Evolutionary conservation across 73 alveolate species (phyloP).

Genomic region (Loxodes magnus): DNA sequence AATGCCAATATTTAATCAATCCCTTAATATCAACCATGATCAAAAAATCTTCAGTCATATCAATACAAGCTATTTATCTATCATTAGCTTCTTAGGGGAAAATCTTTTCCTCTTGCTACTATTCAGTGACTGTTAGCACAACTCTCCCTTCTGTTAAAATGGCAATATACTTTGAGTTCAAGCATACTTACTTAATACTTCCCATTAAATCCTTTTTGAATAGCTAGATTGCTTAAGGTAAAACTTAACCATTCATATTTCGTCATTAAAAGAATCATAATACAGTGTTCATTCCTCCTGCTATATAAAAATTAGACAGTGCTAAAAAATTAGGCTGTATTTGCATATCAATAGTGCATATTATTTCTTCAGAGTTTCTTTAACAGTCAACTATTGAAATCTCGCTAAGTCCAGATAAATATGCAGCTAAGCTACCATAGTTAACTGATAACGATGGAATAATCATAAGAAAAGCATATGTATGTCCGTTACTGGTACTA

Average conservation of each 20-base stretch:
- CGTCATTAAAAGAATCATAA: conserved; percentile 75
- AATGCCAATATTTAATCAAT: conserved; percentile 64
- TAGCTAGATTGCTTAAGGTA: conserved; percentile 21
- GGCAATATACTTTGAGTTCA: too few species aligned
- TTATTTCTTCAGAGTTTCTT: neutral
- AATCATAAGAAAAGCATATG: conserved; percentile 49
- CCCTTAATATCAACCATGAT: conserved; percentile 72
- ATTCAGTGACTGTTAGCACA: too few species aligned
- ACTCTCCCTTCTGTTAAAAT: too few species aligned
- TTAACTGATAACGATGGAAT: conserved; percentile 54
- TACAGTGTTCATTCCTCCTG: conserved; percentile 72
- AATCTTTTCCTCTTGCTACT: conserved; percentile 39
- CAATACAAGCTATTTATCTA: conserved; percentile 62
- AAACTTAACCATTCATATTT: conserved; percentile 21
- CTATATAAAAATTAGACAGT: conserved; percentile 66
- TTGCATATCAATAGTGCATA: conserved; percentile 13
- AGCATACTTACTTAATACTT: conserved; percentile 47
- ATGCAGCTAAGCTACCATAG: conserved; percentile 39
- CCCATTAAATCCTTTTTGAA: conserved; percentile 78
- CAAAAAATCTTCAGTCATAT: conserved; percentile 72
- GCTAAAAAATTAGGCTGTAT: conserved; percentile 34
- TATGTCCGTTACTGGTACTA: conserved; percentile 66
- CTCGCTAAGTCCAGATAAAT: conserved; percentile 59
- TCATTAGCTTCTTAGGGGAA: conserved; percentile 86
- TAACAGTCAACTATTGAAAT: conserved; percentile 29